Conservation (phyloP, 495 filamentous ascomycete genomes). For the Penicillium desertorum region DNA sequence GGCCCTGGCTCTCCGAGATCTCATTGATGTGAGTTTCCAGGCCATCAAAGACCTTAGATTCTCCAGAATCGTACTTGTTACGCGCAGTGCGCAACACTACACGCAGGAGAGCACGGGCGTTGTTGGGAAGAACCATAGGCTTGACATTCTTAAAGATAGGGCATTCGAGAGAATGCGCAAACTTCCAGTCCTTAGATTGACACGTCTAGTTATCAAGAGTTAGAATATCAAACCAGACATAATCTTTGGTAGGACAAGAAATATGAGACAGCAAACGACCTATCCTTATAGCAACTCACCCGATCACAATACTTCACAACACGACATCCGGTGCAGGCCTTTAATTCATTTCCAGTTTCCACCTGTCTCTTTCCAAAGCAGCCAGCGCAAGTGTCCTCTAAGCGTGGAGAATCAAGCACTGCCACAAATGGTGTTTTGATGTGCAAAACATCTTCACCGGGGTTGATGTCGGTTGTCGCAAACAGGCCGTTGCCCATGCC, state of each 20-base stretch:
- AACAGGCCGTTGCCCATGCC: constrained; percentile 47
- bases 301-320: constrained; percentile 65
- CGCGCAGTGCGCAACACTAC: constrained; percentile 47
- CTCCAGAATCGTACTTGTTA: constrained; percentile 33
- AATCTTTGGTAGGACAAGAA: constrained; percentile 8
- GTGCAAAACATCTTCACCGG: constrained; percentile 41
- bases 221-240: constrained; percentile 8
- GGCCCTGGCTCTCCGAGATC: constrained; percentile 35
- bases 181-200: constrained; percentile 61
- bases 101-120: constrained; percentile 54
- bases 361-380: constrained; percentile 41
- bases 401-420: constrained; percentile 41
- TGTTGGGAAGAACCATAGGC: constrained; percentile 54
- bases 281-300: constrained; percentile 39
- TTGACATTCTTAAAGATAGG: constrained; percentile 46
- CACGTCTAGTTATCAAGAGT: constrained; percentile 48
- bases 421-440: constrained; percentile 43
- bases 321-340: constrained; percentile 61
- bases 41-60: constrained; percentile 41
- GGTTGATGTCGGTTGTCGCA: constrained; percentile 34
- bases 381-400: constrained; percentile 46
- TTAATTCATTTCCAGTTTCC: constrained; percentile 36
- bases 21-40: constrained; percentile 52
- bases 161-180: constrained; percentile 61
- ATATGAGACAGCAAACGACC: neutral